Evolutionary conservation across 768 basidiomycete species (phyloP).

Genomic region (Phlebiopsis flavidoalba): DNA sequence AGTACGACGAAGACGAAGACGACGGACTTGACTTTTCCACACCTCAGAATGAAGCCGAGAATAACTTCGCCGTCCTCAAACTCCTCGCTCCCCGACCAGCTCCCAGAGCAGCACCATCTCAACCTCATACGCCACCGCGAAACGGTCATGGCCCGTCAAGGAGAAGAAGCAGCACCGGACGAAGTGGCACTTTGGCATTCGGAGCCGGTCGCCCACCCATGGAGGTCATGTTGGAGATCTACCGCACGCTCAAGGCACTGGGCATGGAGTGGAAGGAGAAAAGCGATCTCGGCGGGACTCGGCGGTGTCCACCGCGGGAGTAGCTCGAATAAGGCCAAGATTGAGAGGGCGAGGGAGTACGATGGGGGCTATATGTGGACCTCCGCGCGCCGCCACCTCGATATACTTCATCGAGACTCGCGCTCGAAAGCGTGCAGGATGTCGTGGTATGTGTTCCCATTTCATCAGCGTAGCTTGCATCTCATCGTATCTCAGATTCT

Average conservation of each 20-base stretch:
- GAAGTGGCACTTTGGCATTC: constrained; percentile 98
- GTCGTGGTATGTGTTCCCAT: constrained; percentile 65
- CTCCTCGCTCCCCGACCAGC: constrained; percentile 67
- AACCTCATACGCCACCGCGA: constrained; percentile 59
- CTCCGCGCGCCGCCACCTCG: constrained; percentile 62
- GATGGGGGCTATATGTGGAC: constrained; percentile 58
- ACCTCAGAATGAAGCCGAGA: constrained; percentile 37
- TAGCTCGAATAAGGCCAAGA: constrained; percentile 32
- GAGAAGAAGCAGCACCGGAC: constrained; percentile 73
- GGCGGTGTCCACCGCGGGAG: constrained; percentile 42
- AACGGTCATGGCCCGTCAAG: constrained; percentile 40
- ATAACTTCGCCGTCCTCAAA: constrained; percentile 86
- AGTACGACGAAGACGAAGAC: constrained; percentile 51
- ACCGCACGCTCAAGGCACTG: constrained; percentile 81
- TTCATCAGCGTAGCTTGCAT: background rate
- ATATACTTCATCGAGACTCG: constrained; percentile 95
- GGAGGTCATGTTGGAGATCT: constrained; percentile 99
- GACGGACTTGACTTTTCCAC: constrained; percentile 46
- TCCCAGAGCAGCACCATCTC: constrained; percentile 64
- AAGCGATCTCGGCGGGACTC: constrained; percentile 65
- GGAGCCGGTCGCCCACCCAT: constrained; percentile 92
- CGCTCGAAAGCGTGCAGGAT: constrained; percentile 80
- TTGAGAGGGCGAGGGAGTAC: constrained; percentile 58
- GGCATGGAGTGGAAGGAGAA: constrained; percentile 99
- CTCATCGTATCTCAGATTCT: constrained; percentile 53